Evolutionary conservation across 306 rosid species (phyloP).

Genomic region (Fagus crenata): DNA sequence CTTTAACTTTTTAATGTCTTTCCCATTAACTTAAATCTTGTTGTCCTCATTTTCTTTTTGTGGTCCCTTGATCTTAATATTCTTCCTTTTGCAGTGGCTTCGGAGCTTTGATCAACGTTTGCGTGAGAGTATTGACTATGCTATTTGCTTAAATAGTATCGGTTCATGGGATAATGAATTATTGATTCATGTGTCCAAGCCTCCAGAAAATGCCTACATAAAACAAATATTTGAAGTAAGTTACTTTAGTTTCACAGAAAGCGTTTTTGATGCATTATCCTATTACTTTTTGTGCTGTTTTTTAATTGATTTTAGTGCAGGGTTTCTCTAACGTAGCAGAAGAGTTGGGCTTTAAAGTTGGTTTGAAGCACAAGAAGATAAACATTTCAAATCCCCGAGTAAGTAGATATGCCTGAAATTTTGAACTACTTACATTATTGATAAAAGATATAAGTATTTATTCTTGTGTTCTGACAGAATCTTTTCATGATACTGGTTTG

Average conservation of each 20-base stretch:
- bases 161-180: slow-evolving; percentile 92
- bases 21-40: neutral
- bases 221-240: slow-evolving; percentile 90
- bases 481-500: neutral
- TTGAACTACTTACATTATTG: neutral
- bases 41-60: slow-evolving; percentile 4
- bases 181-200: slow-evolving; percentile 97
- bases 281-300: slow-evolving; percentile 26
- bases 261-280: slow-evolving; percentile 8
- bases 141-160: slow-evolving; percentile 89
- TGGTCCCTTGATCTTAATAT: slow-evolving; percentile 23
- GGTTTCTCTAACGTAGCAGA: slow-evolving; percentile 88
- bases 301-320: slow-evolving; percentile 48
- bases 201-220: slow-evolving; percentile 88
- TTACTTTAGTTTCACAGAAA: slow-evolving; percentile 15
- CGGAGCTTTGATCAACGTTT: slow-evolving; percentile 91
- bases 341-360: slow-evolving; percentile 72
- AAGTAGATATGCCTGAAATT: slow-evolving; percentile 43
- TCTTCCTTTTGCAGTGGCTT: slow-evolving; percentile 74
- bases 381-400: slow-evolving; percentile 96
- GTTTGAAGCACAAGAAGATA: slow-evolving; percentile 97
- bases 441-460: neutral
- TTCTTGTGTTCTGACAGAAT: neutral
- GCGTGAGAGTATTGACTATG: slow-evolving; percentile 92
- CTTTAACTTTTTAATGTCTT: slow-evolving; percentile 17